Percentiles rank a stretch among this genome's conserved stretches.
These are phyloP conservation scores for Trichoderma sp. DNA, from an alignment of 2,329 filamentous ascomycete species.

Conservation along the genomic window DNA sequence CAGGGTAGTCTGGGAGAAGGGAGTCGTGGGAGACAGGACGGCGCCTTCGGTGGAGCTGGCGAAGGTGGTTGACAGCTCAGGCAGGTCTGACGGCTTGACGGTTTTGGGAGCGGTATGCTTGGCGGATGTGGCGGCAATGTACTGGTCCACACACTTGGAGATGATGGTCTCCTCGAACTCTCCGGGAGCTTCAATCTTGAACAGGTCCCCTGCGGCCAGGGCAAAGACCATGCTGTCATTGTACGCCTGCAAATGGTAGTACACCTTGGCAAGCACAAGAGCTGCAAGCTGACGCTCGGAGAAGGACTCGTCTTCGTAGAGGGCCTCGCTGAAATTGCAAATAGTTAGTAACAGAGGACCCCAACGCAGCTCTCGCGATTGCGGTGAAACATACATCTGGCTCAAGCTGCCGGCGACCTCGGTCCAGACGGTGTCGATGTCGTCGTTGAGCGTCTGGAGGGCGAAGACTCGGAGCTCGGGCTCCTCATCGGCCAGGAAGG, in stretches of 20 bases:
- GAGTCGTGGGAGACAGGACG: constrained; percentile 85
- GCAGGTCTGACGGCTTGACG: constrained; percentile 52
- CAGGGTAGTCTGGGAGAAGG: constrained; percentile 90
- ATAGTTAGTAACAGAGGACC: not conserved
- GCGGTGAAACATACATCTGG: constrained; percentile 69
- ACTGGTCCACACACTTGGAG: constrained; percentile 96
- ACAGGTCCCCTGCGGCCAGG: constrained; percentile 88
- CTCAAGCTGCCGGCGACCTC: constrained; percentile 91
- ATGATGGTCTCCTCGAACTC: constrained; percentile 99
- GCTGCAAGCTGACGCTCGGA: constrained; percentile 92
- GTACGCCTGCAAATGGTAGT: constrained; percentile 98
- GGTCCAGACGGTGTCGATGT: constrained; percentile 96
- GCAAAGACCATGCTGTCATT: constrained; percentile 99
- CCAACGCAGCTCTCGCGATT: not conserved
- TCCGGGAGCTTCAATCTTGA: constrained; percentile 85
- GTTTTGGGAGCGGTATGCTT: constrained; percentile 50
- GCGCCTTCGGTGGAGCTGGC: constrained; percentile 67
- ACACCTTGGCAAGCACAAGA: constrained; percentile 93
- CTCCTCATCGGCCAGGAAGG: constrained; percentile 94
- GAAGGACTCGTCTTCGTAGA: constrained; percentile 96
- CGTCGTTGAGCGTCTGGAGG: constrained; percentile 89
- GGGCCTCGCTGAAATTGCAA: constrained; percentile 71
- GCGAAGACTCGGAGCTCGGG: constrained; percentile 93
- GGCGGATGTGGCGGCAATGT: constrained; percentile 73
- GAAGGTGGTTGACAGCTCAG: constrained; percentile 81